Conservation (phyloP, 495 filamentous ascomycete species). For the Penicillium flavigenum region DNA sequence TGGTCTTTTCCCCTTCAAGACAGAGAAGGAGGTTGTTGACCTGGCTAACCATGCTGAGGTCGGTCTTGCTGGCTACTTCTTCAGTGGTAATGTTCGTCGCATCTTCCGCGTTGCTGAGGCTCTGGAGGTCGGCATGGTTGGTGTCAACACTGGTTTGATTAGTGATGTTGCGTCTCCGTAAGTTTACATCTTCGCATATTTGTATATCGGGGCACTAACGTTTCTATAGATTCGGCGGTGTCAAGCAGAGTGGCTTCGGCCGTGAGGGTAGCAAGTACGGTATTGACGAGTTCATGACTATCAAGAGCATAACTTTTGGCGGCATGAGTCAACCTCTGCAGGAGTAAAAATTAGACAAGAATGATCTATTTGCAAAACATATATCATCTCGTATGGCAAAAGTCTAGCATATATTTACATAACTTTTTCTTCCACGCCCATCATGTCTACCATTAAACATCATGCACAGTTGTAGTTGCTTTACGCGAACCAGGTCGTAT, state of each 20-base stretch:
- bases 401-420: not conserved
- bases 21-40: slow-evolving; percentile 78
- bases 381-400: slow-evolving; percentile 5
- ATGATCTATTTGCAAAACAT: not conserved
- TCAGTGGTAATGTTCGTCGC: slow-evolving; percentile 68
- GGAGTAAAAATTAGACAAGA: slow-evolving; percentile 22
- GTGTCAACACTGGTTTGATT: slow-evolving; percentile 80
- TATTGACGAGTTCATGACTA: slow-evolving; percentile 81
- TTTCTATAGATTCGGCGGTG: slow-evolving; percentile 70
- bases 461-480: too few relatives aligned
- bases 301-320: slow-evolving; percentile 85
- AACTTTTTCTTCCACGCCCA: not conserved
- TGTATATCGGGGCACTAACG: slow-evolving; percentile 21
- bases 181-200: slow-evolving; percentile 22
- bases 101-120: slow-evolving; percentile 77
- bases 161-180: slow-evolving; percentile 74
- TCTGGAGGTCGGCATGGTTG: slow-evolving; percentile 89
- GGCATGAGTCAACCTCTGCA: slow-evolving; percentile 63
- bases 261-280: slow-evolving; percentile 90
- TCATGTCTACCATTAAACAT: too few relatives aligned
- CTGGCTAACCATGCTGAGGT: slow-evolving; percentile 76
- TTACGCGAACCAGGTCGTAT: too few relatives aligned
- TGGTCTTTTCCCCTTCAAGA: slow-evolving; percentile 77
- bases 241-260: slow-evolving; percentile 92
- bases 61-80: slow-evolving; percentile 86